Evolutionary conservation across 106 monocot genomes (phyloP).

Genomic region (Dendrobium officinale): DNA sequence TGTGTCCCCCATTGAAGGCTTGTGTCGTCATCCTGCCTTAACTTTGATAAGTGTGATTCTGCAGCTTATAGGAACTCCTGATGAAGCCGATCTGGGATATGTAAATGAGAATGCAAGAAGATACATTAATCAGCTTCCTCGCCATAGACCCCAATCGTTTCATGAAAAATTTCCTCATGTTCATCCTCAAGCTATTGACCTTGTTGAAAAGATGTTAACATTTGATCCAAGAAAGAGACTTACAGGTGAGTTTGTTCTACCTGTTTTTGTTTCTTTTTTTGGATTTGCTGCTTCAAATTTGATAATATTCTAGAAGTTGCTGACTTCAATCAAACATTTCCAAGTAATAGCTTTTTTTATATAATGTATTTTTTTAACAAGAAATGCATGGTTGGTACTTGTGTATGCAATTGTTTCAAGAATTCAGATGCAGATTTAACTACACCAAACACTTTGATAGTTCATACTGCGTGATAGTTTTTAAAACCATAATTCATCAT

Average conservation of each 20-base stretch:
- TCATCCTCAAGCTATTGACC: constrained; percentile 75
- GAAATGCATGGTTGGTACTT: neutral
- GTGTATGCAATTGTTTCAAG: neutral
- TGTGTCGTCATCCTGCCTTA: neutral
- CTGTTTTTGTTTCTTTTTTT: neutral
- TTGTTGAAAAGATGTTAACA: constrained; percentile 88
- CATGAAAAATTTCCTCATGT: constrained; percentile 85
- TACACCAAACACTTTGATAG: too few species aligned
- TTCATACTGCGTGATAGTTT: too few species aligned
- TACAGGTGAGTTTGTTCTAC: constrained; percentile 47
- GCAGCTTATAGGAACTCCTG: constrained; percentile 94
- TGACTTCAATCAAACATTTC: neutral
- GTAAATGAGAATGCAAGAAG: constrained; percentile 94
- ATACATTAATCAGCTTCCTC: constrained; percentile 80
- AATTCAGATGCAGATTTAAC: too few species aligned
- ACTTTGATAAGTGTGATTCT: constrained; percentile 8
- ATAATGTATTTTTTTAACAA: neutral
- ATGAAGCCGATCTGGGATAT: constrained; percentile 76
- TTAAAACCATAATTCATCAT: too few species aligned
- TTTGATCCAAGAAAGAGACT: constrained; percentile 94
- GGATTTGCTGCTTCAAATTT: neutral
- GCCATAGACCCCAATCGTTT: constrained; percentile 62
- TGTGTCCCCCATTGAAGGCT: neutral
- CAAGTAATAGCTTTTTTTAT: neutral
- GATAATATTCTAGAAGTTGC: neutral